Conservation (phyloP, 768 basidiomycete species). For the Hemileccinum impolitum region DNA sequence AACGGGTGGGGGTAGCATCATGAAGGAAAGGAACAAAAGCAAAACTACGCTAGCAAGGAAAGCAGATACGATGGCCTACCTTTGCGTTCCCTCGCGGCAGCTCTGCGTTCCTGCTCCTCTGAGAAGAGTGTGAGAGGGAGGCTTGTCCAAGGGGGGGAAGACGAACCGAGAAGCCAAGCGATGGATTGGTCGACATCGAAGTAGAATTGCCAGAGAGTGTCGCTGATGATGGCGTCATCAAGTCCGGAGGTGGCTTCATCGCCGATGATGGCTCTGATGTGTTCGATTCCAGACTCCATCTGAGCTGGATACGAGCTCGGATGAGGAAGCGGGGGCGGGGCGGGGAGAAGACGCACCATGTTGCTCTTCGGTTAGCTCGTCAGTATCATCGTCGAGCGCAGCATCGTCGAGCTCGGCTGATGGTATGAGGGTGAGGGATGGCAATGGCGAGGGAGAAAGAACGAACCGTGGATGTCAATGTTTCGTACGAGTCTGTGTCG, state of each 20-base stretch:
- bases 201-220: constrained; percentile 82
- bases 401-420: constrained; percentile 88
- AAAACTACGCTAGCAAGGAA: constrained; percentile 32
- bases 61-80: constrained; percentile 57
- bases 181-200: constrained; percentile 81
- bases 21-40: constrained; percentile 32
- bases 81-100: constrained; percentile 70
- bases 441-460: background rate
- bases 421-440: constrained; percentile 1
- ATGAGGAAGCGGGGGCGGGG: background rate
- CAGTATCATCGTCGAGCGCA: constrained; percentile 72
- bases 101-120: constrained; percentile 70
- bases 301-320: constrained; percentile 41
- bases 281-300: constrained; percentile 68
- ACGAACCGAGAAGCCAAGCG: constrained; percentile 70
- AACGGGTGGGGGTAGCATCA: constrained; percentile 27
- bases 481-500: constrained; percentile 89
- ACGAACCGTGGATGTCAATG: constrained; percentile 69
- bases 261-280: constrained; percentile 68
- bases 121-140: constrained; percentile 3
- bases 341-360: constrained; percentile 48
- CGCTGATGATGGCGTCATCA: constrained; percentile 70
- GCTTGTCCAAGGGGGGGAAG: background rate
- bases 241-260: constrained; percentile 60
- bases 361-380: constrained; percentile 79